Evolutionary conservation across 169 alveolate genomes (phyloP).

Genomic region (Eimeria sp.): DNA sequence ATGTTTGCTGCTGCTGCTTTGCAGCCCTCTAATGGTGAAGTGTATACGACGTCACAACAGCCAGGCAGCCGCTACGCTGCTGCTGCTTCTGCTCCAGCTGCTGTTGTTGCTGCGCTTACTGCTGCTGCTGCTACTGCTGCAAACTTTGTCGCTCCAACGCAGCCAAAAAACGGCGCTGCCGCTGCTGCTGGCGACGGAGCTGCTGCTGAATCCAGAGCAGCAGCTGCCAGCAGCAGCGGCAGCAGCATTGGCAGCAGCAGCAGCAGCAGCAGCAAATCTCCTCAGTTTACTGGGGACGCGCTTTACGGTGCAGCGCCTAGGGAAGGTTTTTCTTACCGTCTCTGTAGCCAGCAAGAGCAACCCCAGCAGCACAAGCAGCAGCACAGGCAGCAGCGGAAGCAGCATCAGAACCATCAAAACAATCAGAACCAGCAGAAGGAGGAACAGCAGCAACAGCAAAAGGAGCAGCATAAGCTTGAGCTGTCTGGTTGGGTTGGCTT

Average conservation of each 20-base stretch:
- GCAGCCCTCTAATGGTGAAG: background rate
- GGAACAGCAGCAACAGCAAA: background rate
- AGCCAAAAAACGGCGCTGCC: conserved; percentile 69
- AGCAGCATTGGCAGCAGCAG: conserved; percentile 12
- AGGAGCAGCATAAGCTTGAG: background rate
- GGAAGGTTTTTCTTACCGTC: background rate
- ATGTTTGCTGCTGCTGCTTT: conserved; percentile 28
- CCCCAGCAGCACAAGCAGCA: background rate
- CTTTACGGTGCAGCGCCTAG: background rate
- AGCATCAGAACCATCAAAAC: background rate
- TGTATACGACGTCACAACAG: background rate
- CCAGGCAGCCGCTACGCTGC: background rate
- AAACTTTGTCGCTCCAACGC: background rate
- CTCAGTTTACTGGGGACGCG: background rate
- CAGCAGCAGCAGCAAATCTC: conserved; percentile 2
- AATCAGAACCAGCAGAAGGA: background rate
- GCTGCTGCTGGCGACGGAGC: conserved; percentile 69
- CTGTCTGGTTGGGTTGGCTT: background rate
- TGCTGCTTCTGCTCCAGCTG: background rate
- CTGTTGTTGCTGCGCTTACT: background rate
- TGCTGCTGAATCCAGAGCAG: conserved; percentile 50
- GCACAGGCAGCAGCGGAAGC: background rate
- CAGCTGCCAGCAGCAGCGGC: conserved; percentile 40
- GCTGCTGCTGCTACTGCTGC: conserved; percentile 3
- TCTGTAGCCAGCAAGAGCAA: background rate